A percentile compares a stretch with the other conserved stretches of the same genome.
Conservation (phyloP, 352 stramenopile species). For the Pythium biforme region DNA sequence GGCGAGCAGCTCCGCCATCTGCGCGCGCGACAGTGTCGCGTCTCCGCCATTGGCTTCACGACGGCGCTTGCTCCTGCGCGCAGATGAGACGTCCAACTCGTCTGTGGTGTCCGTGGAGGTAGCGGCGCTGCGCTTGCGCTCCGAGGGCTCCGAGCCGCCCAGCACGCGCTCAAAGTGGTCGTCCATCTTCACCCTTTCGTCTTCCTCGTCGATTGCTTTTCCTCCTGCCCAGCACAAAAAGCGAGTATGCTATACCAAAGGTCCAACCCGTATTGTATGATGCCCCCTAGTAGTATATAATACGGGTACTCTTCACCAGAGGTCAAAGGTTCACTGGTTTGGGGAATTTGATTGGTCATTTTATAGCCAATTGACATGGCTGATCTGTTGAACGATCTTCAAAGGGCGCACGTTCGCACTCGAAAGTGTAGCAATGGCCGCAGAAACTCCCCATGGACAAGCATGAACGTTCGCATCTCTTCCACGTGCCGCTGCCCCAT, state of each 20-base stretch:
- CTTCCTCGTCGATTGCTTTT: neutral
- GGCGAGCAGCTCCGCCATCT: constrained; percentile 47
- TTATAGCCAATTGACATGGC: constrained; percentile 6
- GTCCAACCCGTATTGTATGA: neutral
- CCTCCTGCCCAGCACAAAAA: no score
- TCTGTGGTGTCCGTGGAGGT: neutral
- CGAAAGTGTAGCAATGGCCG: neutral
- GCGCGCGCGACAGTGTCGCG: constrained; percentile 24
- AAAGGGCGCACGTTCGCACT: constrained; percentile 13
- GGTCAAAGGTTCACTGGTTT: neutral
- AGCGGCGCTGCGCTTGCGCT: constrained; percentile 7
- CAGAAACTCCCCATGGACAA: no score
- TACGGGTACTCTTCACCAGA: neutral
- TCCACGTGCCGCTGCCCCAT: no score
- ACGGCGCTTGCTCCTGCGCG: constrained; percentile 7
- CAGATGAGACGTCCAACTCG: neutral
- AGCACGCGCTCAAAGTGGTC: constrained; percentile 66
- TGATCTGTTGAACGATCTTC: constrained; percentile 21
- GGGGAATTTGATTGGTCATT: neutral
- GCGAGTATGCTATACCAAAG: neutral
- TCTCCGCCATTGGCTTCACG: constrained; percentile 9
- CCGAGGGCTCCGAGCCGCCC: constrained; percentile 12
- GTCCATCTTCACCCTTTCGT: constrained; percentile 37
- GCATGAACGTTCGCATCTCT: constrained; percentile 10
- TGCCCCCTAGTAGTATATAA: neutral